These are phyloP conservation scores for Posidonia australis DNA, from an alignment of 106 monocot genomes.

Conservation along the genomic window DNA sequence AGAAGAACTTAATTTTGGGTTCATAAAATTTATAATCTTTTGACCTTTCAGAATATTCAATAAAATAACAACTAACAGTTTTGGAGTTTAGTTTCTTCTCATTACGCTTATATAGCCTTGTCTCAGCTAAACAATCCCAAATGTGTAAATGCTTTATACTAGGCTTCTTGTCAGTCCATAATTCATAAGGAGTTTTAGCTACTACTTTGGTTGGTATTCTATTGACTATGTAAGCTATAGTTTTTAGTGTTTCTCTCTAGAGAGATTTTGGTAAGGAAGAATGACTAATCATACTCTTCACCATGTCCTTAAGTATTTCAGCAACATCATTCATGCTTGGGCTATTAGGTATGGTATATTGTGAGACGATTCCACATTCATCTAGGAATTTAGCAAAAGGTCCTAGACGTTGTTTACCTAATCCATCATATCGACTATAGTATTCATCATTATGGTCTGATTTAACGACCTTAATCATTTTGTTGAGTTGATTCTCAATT, in stretches of 20 bases:
- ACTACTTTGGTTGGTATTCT: constrained; percentile 7
- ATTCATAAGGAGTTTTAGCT: constrained; percentile 12
- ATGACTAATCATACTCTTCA: constrained; percentile 14
- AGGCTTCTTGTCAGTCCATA: not conserved
- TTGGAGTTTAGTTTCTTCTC: constrained; percentile 6
- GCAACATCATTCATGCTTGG: constrained; percentile 11
- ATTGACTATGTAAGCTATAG: constrained; percentile 5
- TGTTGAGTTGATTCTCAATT: constrained; percentile 13
- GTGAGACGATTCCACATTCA: constrained; percentile 11
- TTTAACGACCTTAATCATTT: constrained; percentile 8
- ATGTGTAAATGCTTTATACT: not conserved
- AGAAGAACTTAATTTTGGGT: not conserved
- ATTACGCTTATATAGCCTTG: constrained; percentile 8
- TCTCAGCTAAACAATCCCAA: constrained; percentile 9
- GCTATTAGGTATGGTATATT: constrained; percentile 8
- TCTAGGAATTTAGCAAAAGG: constrained; percentile 9
- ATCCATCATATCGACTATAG: constrained; percentile 12
- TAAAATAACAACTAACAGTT: constrained; percentile 6
- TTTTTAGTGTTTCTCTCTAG: constrained; percentile 7
- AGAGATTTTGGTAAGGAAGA: constrained; percentile 9
- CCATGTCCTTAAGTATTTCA: constrained; percentile 17
- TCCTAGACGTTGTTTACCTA: constrained; percentile 14
- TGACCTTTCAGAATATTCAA: constrained; percentile 9
- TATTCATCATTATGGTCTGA: constrained; percentile 10
- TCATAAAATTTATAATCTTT: constrained; percentile 7